phyloP scores from a whole-genome alignment of 208 protist species.

The Crithidia fasciculata region DNA sequence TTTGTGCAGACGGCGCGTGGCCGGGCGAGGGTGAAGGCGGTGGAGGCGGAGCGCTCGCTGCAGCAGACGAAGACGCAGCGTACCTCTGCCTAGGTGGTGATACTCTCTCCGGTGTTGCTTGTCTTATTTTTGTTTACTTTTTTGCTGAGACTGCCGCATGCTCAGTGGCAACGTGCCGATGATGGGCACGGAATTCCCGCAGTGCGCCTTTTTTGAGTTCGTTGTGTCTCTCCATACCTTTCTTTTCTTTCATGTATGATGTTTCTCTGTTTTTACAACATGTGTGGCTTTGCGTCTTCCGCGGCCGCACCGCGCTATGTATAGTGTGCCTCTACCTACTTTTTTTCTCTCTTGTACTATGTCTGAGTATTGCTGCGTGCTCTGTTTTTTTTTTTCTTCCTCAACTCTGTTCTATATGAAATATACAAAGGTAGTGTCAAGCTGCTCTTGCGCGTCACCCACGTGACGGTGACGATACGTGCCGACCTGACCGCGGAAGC shows the following conservation, averaged over 20 bases:
- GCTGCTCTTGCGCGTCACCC: background rate
- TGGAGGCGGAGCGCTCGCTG: slow-evolving; percentile 7
- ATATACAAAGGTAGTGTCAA: too few relatives aligned
- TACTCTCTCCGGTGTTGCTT: background rate
- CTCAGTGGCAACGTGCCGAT: background rate
- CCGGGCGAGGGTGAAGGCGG: slow-evolving; percentile 34
- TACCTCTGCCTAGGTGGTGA: background rate
- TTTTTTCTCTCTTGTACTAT: background rate
- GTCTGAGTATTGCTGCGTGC: background rate
- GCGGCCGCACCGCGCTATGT: too few relatives aligned
- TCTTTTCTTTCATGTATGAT: background rate
- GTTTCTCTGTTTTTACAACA: background rate
- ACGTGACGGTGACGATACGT: too few relatives aligned
- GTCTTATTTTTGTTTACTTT: background rate
- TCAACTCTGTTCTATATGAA: background rate
- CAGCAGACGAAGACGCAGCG: slow-evolving; percentile 2
- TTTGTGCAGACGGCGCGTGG: slow-evolving; percentile 61
- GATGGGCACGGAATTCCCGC: too few relatives aligned
- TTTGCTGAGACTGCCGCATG: background rate
- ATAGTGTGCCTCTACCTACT: background rate
- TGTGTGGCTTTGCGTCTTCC: too few relatives aligned
- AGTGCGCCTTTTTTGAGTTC: background rate
- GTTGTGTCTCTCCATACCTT: background rate
- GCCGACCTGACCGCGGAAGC: too few relatives aligned
- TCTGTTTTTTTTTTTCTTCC: background rate